Conservation (phyloP, 441 rosid genomes). For the Erysimum pusillum region DNA sequence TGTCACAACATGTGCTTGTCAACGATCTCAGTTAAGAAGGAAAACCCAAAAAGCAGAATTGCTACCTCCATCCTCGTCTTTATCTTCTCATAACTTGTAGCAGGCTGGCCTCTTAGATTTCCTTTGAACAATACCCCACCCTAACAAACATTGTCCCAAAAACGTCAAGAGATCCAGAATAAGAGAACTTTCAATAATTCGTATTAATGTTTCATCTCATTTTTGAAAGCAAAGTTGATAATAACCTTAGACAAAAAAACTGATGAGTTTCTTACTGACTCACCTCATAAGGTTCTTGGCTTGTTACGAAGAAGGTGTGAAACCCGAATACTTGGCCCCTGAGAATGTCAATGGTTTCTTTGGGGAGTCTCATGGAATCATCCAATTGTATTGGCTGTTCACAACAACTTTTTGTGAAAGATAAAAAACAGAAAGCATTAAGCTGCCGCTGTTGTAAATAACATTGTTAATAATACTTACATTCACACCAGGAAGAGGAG, state of each 20-base stretch:
- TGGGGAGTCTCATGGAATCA: conserved; percentile 82
- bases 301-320: conserved; percentile 93
- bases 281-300: conserved; percentile 97
- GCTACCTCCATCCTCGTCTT: conserved; percentile 75
- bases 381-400: conserved; percentile 78
- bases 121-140: conserved; percentile 96
- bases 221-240: conserved; percentile 1
- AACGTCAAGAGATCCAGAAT: conserved; percentile 18
- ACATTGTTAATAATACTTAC: conserved; percentile 59
- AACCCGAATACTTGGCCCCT: conserved; percentile 95
- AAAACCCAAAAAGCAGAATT: not conserved
- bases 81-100: conserved; percentile 86
- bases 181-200: conserved; percentile 8
- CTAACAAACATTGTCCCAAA: conserved; percentile 53
- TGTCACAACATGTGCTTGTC: conserved; percentile 10
- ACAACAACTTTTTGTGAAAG: conserved; percentile 43
- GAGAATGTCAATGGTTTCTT: conserved; percentile 83
- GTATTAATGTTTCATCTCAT: not conserved
- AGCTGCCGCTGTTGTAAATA: not conserved
- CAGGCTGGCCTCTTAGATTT: conserved; percentile 85
- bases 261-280: conserved; percentile 37
- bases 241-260: not conserved
- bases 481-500: conserved; percentile 98
- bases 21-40: conserved; percentile 21
- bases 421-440: conserved; percentile 38